Evolutionary conservation across 2,329 filamentous ascomycete species (phyloP).

Genomic region (Diaporthe vaccinii): DNA sequence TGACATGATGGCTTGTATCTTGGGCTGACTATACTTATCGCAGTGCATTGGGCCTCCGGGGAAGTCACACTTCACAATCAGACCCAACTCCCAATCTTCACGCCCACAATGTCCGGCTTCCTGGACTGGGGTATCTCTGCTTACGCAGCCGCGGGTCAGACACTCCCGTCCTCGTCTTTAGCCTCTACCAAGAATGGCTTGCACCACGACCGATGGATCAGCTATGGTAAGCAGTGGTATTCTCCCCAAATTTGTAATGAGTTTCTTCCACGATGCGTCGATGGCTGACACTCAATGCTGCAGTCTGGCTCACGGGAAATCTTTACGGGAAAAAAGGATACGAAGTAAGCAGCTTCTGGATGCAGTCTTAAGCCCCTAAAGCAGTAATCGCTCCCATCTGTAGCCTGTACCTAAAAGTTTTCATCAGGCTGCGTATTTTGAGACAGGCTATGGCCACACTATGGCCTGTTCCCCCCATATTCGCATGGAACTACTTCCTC

Average conservation of each 20-base stretch:
- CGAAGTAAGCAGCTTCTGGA: background rate
- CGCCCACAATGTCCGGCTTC: conserved; percentile 56
- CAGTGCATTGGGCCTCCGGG: conserved; percentile 57
- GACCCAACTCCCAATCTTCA: conserved; percentile 50
- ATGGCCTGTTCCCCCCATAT: no score
- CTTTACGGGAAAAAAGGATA: conserved; percentile 55
- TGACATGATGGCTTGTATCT: background rate
- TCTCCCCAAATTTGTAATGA: no score
- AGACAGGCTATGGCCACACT: no score
- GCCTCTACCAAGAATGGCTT: conserved; percentile 52
- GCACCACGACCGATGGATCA: conserved; percentile 56
- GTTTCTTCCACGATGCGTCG: background rate
- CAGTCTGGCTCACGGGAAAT: conserved; percentile 58
- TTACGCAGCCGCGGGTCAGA: conserved; percentile 59
- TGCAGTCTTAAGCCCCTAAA: background rate
- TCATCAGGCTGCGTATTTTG: no score
- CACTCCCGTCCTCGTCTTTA: conserved; percentile 53
- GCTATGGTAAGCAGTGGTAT: conserved; percentile 44
- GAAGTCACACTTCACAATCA: conserved; percentile 47
- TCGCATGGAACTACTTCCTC: background rate
- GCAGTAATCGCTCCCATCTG: background rate
- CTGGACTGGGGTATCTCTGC: conserved; percentile 57
- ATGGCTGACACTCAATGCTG: background rate
- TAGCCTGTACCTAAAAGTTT: background rate
- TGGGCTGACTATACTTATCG: background rate